Evolutionary conservation across 441 rosid genomes (phyloP), one percentile per base, ranked within the genome.

Genomic region (Populus tomentosa): DNA sequence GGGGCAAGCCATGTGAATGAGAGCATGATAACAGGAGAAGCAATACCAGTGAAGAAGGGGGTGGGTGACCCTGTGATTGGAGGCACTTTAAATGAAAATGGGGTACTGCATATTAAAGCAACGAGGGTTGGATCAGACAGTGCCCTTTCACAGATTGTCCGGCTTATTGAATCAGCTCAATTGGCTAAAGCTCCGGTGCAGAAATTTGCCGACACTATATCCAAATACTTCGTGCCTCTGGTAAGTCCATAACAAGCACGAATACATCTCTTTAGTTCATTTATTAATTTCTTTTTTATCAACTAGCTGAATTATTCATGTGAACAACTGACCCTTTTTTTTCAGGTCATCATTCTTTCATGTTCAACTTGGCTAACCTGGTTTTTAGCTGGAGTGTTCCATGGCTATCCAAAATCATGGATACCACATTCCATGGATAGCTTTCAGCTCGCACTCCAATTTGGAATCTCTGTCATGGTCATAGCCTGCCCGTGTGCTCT

Each of bases 11-110:
- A 95, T 83, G 98, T 95, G 63, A 92, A 95, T 81, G 98, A 95
- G 83, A 95, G 99, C 82, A 95, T 95, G 98, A 92, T 95, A 68
- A 95, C 99, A 23, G 99, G 99, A 77, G 97, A 95, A 84, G 92
- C 99, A 18, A 80, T 88, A 24, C 96, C 97, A 6, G 97, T 91
- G 83, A 88, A 93, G 3, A 95, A 92, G 84, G 89, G 90, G 84
- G 88, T 87, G 78, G 96, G 92, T 8, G 97, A 95, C 67, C 33
- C 88, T 3, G 98, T 93, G 69, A 95, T 93, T 53, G 99, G 99
- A 69, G 99, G 98, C 62, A 95, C 97, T 2, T 75, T 93, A 80
- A 95, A 95, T 75, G 95, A 89, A 83, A 95, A 95, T 16, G 98
- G 99, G 3, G 97, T 92, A 50, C 71, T 95, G 42, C 91, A 90